Conservation (phyloP, 192 early-diverging fungal species). For the Coemansia sp. region DNA sequence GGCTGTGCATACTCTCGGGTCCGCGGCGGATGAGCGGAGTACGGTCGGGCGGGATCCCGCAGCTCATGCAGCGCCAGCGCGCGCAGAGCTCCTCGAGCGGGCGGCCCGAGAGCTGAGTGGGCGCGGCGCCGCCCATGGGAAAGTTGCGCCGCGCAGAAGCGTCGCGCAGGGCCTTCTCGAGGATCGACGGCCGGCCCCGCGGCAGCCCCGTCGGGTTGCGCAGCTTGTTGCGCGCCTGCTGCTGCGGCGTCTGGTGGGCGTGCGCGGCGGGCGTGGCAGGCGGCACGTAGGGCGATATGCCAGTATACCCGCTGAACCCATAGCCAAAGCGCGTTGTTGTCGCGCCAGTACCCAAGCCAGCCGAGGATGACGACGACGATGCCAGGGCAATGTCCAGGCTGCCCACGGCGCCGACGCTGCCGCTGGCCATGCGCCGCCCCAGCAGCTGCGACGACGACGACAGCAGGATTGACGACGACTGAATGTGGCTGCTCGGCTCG, state of each 20-base stretch:
- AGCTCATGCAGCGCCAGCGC: conserved; percentile 51
- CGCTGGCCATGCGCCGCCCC: conserved; percentile 10
- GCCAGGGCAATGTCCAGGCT: conserved; percentile 10
- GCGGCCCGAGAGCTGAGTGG: conserved; percentile 26
- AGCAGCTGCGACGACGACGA: conserved; percentile 15
- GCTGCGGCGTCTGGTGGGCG: conserved; percentile 10
- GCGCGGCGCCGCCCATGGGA: conserved; percentile 25
- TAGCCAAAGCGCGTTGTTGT: background rate
- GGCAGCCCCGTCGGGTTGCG: conserved; percentile 50
- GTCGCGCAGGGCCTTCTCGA: conserved; percentile 52
- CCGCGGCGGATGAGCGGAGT: conserved; percentile 48
- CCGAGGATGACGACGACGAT: background rate
- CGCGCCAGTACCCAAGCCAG: background rate
- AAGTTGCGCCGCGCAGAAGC: conserved; percentile 21
- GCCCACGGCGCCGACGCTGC: background rate
- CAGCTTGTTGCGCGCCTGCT: conserved; percentile 34
- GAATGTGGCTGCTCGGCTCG: background rate
- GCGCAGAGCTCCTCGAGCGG: conserved; percentile 45
- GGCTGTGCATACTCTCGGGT: conserved; percentile 49
- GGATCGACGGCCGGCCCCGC: conserved; percentile 47
- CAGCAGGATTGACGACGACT: background rate
- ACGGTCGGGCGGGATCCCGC: conserved; percentile 38
- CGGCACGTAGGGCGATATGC: conserved; percentile 13
- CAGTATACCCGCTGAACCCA: background rate
- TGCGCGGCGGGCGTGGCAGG: background rate